Conservation (phyloP, 2,329 filamentous ascomycete genomes). For the Colletotrichum lentis region DNA sequence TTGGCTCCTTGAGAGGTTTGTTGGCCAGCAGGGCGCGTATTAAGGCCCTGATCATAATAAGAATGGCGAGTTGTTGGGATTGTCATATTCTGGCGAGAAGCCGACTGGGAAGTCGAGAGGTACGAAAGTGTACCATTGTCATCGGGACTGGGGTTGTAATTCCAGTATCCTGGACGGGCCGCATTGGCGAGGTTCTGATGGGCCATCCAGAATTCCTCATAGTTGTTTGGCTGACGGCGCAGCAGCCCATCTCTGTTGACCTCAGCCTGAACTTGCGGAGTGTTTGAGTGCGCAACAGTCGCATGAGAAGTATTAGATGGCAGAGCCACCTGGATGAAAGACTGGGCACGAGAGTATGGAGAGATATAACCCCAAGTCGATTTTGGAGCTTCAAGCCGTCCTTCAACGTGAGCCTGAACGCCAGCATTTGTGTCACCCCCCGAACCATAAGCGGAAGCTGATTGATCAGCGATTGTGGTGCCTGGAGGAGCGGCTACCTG, state of each 20-base stretch:
- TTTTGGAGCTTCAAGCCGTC: neutral
- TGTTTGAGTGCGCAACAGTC: neutral
- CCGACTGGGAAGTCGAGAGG: neutral
- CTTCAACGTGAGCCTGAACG: neutral
- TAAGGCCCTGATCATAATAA: no score
- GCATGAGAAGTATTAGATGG: neutral
- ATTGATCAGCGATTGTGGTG: neutral
- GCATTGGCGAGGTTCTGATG: neutral
- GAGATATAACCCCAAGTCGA: neutral
- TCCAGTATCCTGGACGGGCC: no score
- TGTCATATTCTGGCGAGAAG: no score
- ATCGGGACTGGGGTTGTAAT: neutral
- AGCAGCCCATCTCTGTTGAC: neutral
- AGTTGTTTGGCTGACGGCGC: neutral
- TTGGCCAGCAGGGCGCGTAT: neutral
- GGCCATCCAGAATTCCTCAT: neutral
- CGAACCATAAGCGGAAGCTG: neutral
- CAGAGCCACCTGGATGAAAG: neutral
- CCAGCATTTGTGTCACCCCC: neutral
- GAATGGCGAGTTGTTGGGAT: neutral
- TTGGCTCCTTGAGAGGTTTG: neutral
- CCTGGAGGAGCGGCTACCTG: neutral
- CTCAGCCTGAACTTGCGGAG: neutral
- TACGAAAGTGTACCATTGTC: neutral
- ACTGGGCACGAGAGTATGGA: neutral